Percentiles rank a stretch among this genome's conserved stretches.
Conservation (phyloP, 768 basidiomycete genomes). For the Tricholoma hemisulphureum region DNA sequence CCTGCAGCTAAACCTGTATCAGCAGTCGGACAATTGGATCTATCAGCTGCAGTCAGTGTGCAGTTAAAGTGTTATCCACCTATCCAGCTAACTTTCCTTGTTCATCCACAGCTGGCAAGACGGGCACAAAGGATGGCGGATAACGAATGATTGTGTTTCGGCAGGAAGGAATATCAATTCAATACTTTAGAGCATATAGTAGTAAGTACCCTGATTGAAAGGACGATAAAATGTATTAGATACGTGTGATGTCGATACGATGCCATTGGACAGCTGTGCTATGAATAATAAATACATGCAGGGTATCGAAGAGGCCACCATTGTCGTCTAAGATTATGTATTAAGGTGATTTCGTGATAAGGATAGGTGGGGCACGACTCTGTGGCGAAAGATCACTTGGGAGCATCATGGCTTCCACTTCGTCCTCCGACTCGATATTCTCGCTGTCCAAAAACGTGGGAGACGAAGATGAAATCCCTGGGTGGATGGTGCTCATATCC, state of each 20-base stretch:
- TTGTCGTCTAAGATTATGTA: conserved; percentile 4
- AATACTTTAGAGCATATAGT: conserved; percentile 9
- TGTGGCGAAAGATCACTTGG: conserved; percentile 24
- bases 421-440: conserved; percentile 35
- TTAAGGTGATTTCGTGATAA: conserved; percentile 35
- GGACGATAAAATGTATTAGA: conserved; percentile 18
- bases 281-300: conserved; percentile 12
- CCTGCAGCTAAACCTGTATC: conserved; percentile 39
- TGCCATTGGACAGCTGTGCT: conserved; percentile 3
- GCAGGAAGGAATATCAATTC: conserved; percentile 8
- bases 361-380: conserved; percentile 38
- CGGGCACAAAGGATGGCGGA: conserved; percentile 68
- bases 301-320: conserved; percentile 7
- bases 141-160: conserved; percentile 29
- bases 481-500: conserved; percentile 30
- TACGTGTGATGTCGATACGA: conserved; percentile 8
- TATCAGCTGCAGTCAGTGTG: conserved; percentile 75
- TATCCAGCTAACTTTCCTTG: conserved; percentile 4
- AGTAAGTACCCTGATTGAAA: conserved; percentile 9
- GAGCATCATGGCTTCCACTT: conserved; percentile 41
- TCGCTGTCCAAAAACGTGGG: conserved; percentile 19
- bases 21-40: conserved; percentile 65
- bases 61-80: background rate
- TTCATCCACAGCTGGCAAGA: conserved; percentile 59
- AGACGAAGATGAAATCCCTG: conserved; percentile 26